A percentile compares a stretch with the other conserved stretches of the same genome.
Conservation (phyloP, 2,329 filamentous ascomycete species). For the Microdochium trichocladiopsis region DNA sequence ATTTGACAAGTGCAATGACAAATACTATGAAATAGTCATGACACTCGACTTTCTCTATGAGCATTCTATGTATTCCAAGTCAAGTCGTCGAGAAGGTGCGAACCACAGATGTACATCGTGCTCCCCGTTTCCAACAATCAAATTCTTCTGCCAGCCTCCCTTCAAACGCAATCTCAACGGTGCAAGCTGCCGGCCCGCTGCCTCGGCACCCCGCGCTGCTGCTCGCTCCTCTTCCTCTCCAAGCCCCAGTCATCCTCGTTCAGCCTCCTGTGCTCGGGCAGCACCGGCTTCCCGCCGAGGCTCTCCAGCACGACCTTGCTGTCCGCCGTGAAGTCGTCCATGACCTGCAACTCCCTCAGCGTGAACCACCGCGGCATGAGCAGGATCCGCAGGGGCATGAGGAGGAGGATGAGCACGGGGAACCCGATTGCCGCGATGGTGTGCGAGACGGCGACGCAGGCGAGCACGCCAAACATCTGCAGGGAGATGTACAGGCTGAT, state of each 20-base stretch:
- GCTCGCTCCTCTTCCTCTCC: conserved; percentile 7
- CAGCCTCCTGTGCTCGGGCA: conserved; percentile 18
- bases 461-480: conserved; percentile 42
- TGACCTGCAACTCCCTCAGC: conserved; percentile 34
- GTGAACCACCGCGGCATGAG: conserved; percentile 43
- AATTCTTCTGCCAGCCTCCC: too few relatives aligned
- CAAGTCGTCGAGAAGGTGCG: too few relatives aligned
- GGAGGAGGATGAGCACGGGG: conserved; percentile 46
- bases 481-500: conserved; percentile 42
- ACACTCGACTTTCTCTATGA: too few relatives aligned
- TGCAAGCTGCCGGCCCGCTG: conserved; percentile 14
- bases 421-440: conserved; percentile 54
- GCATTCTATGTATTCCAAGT: too few relatives aligned
- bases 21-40: too few relatives aligned
- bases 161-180: neutral
- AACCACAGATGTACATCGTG: too few relatives aligned
- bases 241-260: conserved; percentile 11
- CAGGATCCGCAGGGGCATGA: conserved; percentile 46
- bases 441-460: conserved; percentile 50
- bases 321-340: conserved; percentile 40
- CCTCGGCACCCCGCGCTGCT: conserved; percentile 9
- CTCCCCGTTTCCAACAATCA: too few relatives aligned
- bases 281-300: conserved; percentile 37
- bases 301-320: conserved; percentile 34
- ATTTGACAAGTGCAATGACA: too few relatives aligned